Base-by-base conservation (phyloP, 257 asterid species). In the Mitragyna speciosa region DNA sequence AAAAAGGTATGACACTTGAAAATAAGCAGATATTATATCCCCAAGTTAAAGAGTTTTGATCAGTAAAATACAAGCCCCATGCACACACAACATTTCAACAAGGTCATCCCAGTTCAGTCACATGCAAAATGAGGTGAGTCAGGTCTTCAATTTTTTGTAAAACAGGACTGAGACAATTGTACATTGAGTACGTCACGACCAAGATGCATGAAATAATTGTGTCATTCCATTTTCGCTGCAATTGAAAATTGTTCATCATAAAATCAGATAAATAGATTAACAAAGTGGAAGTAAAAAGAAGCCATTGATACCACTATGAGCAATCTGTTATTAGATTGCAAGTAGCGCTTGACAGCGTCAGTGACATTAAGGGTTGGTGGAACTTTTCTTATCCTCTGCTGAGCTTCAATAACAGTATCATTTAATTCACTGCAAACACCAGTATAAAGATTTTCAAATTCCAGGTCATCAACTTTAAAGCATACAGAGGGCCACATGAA, bases 351-450 rank as follows among this genome's bases (percentile, higher is more conserved):
- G 79, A 87, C 87, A 33, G 98, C 97, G 76, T 89, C 92, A 56
- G 82, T 74, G 83, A 84, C 70, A 63, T 82, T 82, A 76, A 95
- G 93, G 36, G 51, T 90, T 22, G 99, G 98, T 1, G 97, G 97
- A 84, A 63, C 88, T 86, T 84, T 87, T 85, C 90, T 91, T 78
- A 87, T 92, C 84, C 99, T 88, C 87, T 87, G 92, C 81, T 93
- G 97, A 76, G 97, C 98, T 85, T 93, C 97, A 71, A 95, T 89
- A 81, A 92, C 97, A 72, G 99, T 93, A 80, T 92, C 98, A 83
- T 95, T 93, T 78, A 95, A 88, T 86, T 94, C 97, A 77, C 98
- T 94, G 96, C 93, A 84, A 84, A 56, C 49, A 80, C 12, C 63
- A 79, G 33, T 72, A 39, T 16, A 82, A 59, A 31, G n/a, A 71